phyloP scores from a whole-genome alignment of 495 filamentous ascomycete species.

The Lasiosphaeriaceae sp. region DNA sequence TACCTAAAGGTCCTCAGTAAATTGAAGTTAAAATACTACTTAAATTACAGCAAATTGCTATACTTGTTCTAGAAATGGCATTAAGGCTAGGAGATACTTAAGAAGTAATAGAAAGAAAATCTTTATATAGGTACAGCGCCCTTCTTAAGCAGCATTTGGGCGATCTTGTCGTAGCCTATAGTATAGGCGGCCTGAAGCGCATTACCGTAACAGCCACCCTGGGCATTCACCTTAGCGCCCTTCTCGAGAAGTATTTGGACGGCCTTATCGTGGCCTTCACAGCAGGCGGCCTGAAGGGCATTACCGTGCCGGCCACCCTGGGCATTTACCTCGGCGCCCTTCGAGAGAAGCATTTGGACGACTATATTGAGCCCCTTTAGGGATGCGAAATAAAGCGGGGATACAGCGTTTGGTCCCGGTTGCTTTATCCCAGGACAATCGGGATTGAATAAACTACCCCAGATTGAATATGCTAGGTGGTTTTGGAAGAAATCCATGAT shows the following conservation, averaged over 20 bases:
- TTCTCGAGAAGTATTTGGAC: neutral
- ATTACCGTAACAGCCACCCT: conserved; percentile 13
- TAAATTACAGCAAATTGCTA: neutral
- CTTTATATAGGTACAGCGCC: neutral
- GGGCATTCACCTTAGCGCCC: neutral
- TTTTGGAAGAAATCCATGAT: conserved; percentile 5
- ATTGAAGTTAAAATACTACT: neutral
- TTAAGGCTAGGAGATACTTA: neutral
- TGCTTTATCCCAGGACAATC: neutral
- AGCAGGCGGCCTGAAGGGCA: neutral
- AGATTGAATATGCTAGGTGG: neutral
- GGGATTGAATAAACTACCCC: conserved; percentile 2
- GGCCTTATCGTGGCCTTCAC: neutral
- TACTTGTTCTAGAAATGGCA: neutral
- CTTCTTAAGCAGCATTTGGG: conserved; percentile 6
- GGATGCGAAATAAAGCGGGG: conserved; percentile 9
- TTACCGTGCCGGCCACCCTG: conserved; percentile 3
- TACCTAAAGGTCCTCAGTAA: neutral
- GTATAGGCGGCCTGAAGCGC: conserved; percentile 19
- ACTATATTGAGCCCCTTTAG: conserved; percentile 14
- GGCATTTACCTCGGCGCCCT: conserved; percentile 22
- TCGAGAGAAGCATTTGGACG: conserved; percentile 4
- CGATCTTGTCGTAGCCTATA: conserved; percentile 11
- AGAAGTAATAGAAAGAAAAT: neutral
- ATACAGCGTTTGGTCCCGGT: neutral